These are phyloP conservation scores for Populus pruinosa DNA, from an alignment of 345 rosid genomes.

Conservation along the genomic window DNA sequence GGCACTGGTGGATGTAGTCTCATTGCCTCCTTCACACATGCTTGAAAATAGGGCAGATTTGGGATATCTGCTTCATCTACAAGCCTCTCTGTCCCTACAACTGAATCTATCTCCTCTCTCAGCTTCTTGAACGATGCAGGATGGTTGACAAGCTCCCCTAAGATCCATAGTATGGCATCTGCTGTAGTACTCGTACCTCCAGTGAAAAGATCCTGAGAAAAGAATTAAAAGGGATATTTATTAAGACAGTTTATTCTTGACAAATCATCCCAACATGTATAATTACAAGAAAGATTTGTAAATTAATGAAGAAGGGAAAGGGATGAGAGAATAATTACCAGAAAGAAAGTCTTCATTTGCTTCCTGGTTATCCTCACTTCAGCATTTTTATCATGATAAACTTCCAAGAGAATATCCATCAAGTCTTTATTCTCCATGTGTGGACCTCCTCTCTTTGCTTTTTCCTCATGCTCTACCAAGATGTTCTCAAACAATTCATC, in stretches of 20 bases:
- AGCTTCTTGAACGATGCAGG: constrained; percentile 15
- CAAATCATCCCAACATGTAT: background rate
- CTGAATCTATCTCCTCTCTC: constrained; percentile 14
- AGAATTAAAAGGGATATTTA: background rate
- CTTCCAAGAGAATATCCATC: constrained; percentile 44
- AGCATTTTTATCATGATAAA: constrained; percentile 30
- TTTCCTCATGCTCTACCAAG: constrained; percentile 17
- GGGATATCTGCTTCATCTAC: constrained; percentile 21
- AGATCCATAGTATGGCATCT: constrained; percentile 10
- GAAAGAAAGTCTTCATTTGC: constrained; percentile 35
- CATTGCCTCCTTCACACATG: constrained; percentile 16
- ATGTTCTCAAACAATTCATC: constrained; percentile 17
- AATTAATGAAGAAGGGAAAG: background rate
- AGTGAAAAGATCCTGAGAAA: constrained; percentile 13
- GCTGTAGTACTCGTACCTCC: constrained; percentile 24
- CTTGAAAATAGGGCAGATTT: constrained; percentile 15
- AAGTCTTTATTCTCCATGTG: constrained; percentile 31
- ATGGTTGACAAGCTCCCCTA: constrained; percentile 19
- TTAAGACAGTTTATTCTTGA: background rate
- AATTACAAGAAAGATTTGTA: background rate
- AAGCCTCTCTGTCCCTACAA: background rate
- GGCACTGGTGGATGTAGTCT: constrained; percentile 7
- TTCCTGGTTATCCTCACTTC: constrained; percentile 36
- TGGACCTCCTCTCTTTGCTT: background rate
- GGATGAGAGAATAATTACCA: constrained; percentile 18